Evolutionary conservation across 78 protist species (phyloP).

Genomic region (Dictyostelium discoideum): DNA sequence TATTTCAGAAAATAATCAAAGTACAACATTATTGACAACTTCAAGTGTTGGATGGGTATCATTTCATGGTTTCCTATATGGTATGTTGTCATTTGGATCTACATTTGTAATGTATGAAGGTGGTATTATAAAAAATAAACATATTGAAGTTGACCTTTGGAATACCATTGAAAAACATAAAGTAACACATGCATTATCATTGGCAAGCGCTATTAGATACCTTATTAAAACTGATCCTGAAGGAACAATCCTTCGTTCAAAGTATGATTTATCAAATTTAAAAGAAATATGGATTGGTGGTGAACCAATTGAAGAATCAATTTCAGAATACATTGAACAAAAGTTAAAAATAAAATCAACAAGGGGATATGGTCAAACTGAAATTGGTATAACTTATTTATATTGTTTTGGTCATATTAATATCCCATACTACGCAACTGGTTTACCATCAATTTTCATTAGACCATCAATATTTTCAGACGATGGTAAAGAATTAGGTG

Average conservation of each 20-base stretch:
- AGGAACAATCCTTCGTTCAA: background rate
- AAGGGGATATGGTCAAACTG: background rate
- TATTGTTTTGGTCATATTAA: no score
- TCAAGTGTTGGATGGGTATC: conserved; percentile 79
- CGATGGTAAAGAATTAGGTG: background rate
- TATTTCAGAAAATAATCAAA: no score
- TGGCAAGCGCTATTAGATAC: background rate
- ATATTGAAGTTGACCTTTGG: conserved; percentile 55
- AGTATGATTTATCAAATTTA: background rate
- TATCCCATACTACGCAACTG: background rate
- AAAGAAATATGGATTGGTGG: background rate
- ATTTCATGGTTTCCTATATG: conserved; percentile 8
- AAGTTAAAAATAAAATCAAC: background rate
- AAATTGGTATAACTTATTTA: background rate
- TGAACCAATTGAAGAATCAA: background rate
- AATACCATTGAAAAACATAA: conserved; percentile 27
- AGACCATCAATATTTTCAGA: background rate
- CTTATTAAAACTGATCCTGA: conserved; percentile 25
- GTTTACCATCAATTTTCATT: background rate
- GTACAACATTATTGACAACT: no score
- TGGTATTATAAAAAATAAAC: conserved; percentile 28
- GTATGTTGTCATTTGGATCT: background rate
- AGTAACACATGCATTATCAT: background rate
- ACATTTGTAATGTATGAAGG: conserved; percentile 79
- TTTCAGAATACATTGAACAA: background rate